Evolutionary conservation across 129 eudicot genomes (phyloP).

Genomic region (Lonicera japonica): DNA sequence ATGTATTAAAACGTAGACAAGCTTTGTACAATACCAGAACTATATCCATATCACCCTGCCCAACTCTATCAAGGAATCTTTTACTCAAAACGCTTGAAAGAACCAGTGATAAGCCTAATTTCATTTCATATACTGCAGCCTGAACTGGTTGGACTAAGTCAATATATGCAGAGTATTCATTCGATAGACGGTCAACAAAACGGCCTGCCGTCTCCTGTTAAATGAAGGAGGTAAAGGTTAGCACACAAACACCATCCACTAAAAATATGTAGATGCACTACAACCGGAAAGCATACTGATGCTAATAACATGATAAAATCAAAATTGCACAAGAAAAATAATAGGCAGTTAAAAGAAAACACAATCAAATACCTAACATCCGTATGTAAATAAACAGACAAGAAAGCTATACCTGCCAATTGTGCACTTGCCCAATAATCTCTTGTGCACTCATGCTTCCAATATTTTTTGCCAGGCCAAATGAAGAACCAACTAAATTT

Average conservation of each 20-base stretch:
- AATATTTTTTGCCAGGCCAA: constrained; percentile 22
- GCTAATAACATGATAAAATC: neutral
- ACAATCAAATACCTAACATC: neutral
- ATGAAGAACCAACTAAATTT: constrained; percentile 25
- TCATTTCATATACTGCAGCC: constrained; percentile 87
- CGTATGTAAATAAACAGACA: neutral
- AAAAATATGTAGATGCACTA: neutral
- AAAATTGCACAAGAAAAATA: neutral
- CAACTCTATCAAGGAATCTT: constrained; percentile 33
- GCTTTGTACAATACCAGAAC: constrained; percentile 46
- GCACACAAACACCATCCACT: neutral
- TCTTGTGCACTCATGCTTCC: constrained; percentile 26
- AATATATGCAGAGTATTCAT: constrained; percentile 52
- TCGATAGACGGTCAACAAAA: constrained; percentile 64
- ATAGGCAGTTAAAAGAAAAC: neutral
- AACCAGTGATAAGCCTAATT: constrained; percentile 68
- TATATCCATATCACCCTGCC: constrained; percentile 36
- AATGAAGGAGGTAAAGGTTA: neutral
- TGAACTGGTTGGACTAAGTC: constrained; percentile 82
- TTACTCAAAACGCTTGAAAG: constrained; percentile 35
- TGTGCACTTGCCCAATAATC: constrained; percentile 39
- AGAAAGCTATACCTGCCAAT: constrained; percentile 57
- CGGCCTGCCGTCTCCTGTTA: constrained; percentile 55
- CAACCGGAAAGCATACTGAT: neutral
- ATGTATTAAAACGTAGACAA: neutral